phyloP scores from a whole-genome alignment of 768 basidiomycete species.

The Filobasidium floriforme region DNA sequence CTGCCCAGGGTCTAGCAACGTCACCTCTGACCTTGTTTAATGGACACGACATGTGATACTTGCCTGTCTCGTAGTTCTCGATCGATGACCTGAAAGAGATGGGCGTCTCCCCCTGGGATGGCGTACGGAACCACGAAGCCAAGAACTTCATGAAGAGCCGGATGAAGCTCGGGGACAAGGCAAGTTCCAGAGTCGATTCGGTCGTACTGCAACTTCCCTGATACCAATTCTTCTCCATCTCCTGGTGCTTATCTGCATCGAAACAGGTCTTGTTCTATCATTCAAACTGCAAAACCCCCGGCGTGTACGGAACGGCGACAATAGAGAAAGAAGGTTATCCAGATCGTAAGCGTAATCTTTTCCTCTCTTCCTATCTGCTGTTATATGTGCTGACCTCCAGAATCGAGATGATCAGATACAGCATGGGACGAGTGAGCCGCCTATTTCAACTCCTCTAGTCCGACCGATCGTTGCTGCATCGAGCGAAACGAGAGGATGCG shows the following conservation, averaged over 20 bases:
- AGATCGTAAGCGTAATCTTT: slow-evolving; percentile 57
- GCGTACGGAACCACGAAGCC: slow-evolving; percentile 42
- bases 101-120: slow-evolving; percentile 40
- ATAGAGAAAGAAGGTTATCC: slow-evolving; percentile 80
- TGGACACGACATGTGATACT: background rate
- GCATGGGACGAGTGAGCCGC: slow-evolving; percentile 59
- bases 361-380: background rate
- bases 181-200: too few relatives aligned
- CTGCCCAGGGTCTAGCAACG: too few relatives aligned
- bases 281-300: slow-evolving; percentile 40
- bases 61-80: slow-evolving; percentile 5
- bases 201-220: too few relatives aligned
- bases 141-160: slow-evolving; percentile 43
- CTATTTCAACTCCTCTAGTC: slow-evolving; percentile 47
- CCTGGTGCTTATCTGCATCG: too few relatives aligned
- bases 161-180: slow-evolving; percentile 43
- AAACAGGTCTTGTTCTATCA: slow-evolving; percentile 42
- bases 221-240: too few relatives aligned
- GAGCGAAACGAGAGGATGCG: slow-evolving; percentile 4
- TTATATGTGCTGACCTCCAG: background rate
- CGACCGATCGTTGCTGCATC: slow-evolving; percentile 32
- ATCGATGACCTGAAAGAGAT: slow-evolving; percentile 44
- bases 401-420: slow-evolving; percentile 55
- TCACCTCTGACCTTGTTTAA: too few relatives aligned
- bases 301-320: slow-evolving; percentile 47